Percentiles rank a stretch among this genome's conserved stretches.
Conservation (phyloP, 768 basidiomycete genomes). For the Lentinus brumalis region DNA sequence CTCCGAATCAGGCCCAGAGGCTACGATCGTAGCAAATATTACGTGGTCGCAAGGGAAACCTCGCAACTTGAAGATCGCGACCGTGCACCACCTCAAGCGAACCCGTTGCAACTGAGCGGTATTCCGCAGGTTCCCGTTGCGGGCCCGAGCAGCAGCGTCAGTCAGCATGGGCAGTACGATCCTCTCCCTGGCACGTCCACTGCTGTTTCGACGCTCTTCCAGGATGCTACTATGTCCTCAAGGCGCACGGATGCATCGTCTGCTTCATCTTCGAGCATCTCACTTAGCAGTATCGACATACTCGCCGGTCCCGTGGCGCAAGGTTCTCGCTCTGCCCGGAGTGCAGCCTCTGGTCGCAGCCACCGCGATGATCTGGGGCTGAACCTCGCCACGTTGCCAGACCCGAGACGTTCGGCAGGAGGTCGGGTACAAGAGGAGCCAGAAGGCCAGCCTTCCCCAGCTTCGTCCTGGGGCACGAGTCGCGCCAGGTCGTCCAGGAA, state of each 20-base stretch:
- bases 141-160: conserved; percentile 4
- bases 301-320: neutral
- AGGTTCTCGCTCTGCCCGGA: neutral
- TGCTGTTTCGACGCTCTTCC: conserved; percentile 2
- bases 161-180: conserved; percentile 3
- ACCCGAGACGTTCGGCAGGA: neutral
- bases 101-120: conserved; percentile 23
- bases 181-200: neutral
- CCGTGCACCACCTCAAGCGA: conserved; percentile 16
- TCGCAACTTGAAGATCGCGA: conserved; percentile 10
- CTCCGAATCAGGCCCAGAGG: conserved; percentile 7
- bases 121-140: conserved; percentile 3
- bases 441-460: conserved; percentile 13
- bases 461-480: conserved; percentile 20
- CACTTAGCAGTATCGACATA: neutral
- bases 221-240: neutral
- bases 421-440: neutral
- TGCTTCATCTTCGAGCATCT: neutral
- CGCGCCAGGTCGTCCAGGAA: conserved; percentile 5
- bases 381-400: neutral
- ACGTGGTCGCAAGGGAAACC: conserved; percentile 16
- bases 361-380: neutral
- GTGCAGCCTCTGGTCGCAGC: neutral
- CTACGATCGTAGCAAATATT: conserved; percentile 3
- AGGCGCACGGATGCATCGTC: neutral